Conservation (phyloP, 192 early-diverging fungal species). For the Entomortierella lignicola region DNA sequence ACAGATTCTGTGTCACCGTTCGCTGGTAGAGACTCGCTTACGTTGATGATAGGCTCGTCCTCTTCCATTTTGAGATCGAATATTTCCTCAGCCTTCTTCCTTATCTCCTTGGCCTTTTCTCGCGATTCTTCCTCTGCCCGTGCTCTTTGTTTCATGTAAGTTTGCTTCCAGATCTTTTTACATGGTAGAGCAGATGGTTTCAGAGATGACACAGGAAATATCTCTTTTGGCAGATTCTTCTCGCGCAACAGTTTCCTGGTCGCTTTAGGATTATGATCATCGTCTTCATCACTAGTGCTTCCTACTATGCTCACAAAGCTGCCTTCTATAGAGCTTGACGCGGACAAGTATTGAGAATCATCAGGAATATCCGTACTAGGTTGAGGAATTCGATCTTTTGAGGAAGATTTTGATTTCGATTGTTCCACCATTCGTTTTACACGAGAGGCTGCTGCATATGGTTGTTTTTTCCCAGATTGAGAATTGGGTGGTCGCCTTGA, state of each 20-base stretch:
- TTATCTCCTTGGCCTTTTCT: slow-evolving; percentile 49
- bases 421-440: slow-evolving; percentile 34
- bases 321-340: slow-evolving; percentile 39
- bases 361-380: neutral
- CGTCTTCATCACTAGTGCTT: slow-evolving; percentile 50
- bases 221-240: slow-evolving; percentile 40
- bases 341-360: slow-evolving; percentile 16
- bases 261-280: slow-evolving; percentile 6
- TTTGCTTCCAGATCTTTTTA: slow-evolving; percentile 51
- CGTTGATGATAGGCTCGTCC: slow-evolving; percentile 2
- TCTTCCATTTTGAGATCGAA: slow-evolving; percentile 55
- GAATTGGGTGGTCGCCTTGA: neutral
- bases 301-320: slow-evolving; percentile 52
- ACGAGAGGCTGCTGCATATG: slow-evolving; percentile 35
- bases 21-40: neutral
- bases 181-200: slow-evolving; percentile 42
- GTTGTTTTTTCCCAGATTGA: slow-evolving; percentile 40
- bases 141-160: slow-evolving; percentile 47
- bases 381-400: neutral
- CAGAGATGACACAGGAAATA: slow-evolving; percentile 16
- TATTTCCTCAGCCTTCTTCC: slow-evolving; percentile 51
- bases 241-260: slow-evolving; percentile 19
- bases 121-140: slow-evolving; percentile 41
- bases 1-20: neutral
- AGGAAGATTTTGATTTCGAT: neutral